phyloP scores from a whole-genome alignment of 2,329 filamentous ascomycete genomes.

The Aspergillus sp. region DNA sequence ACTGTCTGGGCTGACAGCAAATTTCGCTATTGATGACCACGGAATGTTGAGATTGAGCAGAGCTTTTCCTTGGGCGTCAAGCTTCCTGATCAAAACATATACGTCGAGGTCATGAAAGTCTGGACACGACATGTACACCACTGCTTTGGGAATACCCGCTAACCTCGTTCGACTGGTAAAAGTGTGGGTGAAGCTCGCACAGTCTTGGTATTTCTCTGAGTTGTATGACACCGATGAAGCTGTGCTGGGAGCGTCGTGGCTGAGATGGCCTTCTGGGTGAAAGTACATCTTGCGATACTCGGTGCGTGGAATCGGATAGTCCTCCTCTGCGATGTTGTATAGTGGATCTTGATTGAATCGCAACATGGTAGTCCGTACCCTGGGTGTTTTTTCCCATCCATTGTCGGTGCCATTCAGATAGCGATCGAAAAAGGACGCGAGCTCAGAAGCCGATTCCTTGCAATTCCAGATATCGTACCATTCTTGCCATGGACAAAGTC shows the following conservation, averaged over 20 bases:
- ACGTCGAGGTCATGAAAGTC: conserved; percentile 16
- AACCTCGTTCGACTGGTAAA: conserved; percentile 8
- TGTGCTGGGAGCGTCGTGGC: neutral
- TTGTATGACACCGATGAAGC: conserved; percentile 5
- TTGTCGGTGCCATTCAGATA: conserved; percentile 13
- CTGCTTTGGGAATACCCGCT: conserved; percentile 16
- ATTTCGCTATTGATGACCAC: conserved; percentile 5
- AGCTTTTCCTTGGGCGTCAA: conserved; percentile 7
- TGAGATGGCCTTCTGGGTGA: neutral
- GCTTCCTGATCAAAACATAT: conserved; percentile 12
- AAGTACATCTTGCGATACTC: conserved; percentile 15
- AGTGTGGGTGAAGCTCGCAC: conserved; percentile 15
- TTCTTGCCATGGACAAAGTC: conserved; percentile 17
- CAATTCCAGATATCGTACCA: conserved; percentile 19
- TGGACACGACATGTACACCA: conserved; percentile 16
- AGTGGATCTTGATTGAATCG: conserved; percentile 10
- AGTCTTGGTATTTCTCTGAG: conserved; percentile 9
- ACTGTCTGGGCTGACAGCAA: neutral
- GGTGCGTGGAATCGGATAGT: conserved; percentile 12
- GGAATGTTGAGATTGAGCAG: conserved; percentile 15
- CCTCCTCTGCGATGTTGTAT: conserved; percentile 7
- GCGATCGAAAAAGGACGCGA: conserved; percentile 11
- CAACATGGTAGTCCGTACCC: conserved; percentile 12
- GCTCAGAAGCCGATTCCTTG: conserved; percentile 4
- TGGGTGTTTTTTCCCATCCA: conserved; percentile 12